Base-by-base conservation (phyloP, 306 rosid species). In the Gleditsia sinensis region DNA sequence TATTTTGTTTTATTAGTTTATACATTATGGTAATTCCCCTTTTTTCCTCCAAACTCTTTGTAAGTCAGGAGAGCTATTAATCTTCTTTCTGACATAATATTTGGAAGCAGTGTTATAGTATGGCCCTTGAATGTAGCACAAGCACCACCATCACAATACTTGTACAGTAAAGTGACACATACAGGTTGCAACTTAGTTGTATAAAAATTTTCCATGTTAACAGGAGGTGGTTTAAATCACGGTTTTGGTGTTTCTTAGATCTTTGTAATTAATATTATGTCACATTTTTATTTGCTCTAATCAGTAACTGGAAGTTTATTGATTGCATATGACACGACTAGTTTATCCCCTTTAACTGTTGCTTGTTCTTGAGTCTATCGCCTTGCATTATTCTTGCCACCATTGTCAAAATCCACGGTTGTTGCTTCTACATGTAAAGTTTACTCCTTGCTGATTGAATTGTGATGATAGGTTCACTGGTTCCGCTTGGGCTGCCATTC, bases 401-500 rank as follows among this genome's bases (percentile, higher is more conserved):
- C 39, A 42, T 60, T 75, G 34, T 66, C 40, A 34, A 58, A 40
- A 63, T 46, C 0, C 23, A 2, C 53, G 49, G 13, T 55, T 55
- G 68, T 37, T 43, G 36, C 4, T 70, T 70, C 64, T 78, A 20
- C 67, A 53, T 64, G 13, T 72, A 37, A 74, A 46, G 5, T 51
- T 33, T 19, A 67, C 66, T 59, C 48, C 5, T 73, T 30, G 13
- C 23, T 3, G 36, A 70, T 49, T 36, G 33, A 67, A 75, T 58
- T 45, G 27, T 64, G 72, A 63, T 25, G 76, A 70, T 86, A 93
- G 96, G 98, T 90, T 90, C 81, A 77, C 80, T 27, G 96, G 98
- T 69, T 87, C 96, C 36, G 3, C 84, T 2, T 93, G 98, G 96
- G 96, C 93, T 36, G 70, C 96, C 42, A n/a, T 92, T 67, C 86